phyloP scores from a whole-genome alignment of 495 filamentous ascomycete genomes.

The Tetracladium setigerum region DNA sequence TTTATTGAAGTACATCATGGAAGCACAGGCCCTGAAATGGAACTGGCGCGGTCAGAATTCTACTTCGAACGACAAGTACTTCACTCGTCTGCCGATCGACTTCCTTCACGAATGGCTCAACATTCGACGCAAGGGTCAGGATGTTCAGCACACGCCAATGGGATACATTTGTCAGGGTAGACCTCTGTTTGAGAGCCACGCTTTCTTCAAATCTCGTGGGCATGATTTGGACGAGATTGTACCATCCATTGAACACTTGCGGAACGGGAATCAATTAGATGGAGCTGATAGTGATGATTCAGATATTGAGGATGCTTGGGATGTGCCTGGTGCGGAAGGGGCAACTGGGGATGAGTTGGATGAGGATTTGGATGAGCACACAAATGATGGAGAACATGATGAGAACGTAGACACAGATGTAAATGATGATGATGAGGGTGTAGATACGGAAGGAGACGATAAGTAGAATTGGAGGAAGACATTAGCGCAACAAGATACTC shows the following conservation, averaged over 20 bases:
- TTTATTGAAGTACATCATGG: constrained; percentile 8
- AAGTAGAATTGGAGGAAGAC: no score
- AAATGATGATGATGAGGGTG: no score
- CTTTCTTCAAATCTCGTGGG: constrained; percentile 28
- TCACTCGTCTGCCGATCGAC: constrained; percentile 23
- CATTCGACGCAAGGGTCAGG: constrained; percentile 39
- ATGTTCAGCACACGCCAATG: constrained; percentile 46
- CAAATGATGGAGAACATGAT: no score
- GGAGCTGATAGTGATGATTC: neutral
- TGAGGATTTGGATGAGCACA: no score
- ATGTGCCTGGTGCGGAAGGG: no score
- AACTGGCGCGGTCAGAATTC: neutral
- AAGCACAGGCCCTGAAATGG: neutral
- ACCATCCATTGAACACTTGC: neutral
- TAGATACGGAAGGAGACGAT: no score
- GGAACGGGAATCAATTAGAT: neutral
- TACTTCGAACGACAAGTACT: constrained; percentile 3
- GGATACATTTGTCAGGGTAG: constrained; percentile 42
- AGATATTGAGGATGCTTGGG: neutral
- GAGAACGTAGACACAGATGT: no score
- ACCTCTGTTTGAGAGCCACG: constrained; percentile 25
- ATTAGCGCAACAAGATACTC: no score
- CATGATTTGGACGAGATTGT: neutral
- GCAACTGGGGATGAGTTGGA: no score
- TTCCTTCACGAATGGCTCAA: constrained; percentile 46